Percentiles rank a stretch among this genome's conserved stretches.
Evolutionary conservation across 768 basidiomycete species (phyloP).

Genomic region (Boletus patriciae): DNA sequence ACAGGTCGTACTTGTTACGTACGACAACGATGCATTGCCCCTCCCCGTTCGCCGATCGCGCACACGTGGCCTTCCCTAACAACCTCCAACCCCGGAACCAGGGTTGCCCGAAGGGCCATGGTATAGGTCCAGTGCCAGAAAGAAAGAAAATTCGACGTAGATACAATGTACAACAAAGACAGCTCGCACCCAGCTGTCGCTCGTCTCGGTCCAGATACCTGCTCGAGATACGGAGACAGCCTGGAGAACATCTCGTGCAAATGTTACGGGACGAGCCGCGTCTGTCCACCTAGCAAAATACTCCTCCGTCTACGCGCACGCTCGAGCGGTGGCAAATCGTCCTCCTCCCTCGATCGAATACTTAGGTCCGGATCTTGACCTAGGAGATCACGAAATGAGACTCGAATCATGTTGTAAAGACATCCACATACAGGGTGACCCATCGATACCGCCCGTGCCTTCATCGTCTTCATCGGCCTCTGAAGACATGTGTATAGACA

Average conservation of each 20-base stretch:
- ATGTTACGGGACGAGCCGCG: slow-evolving; percentile 21
- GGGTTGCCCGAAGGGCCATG: no score
- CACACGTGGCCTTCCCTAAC: no score
- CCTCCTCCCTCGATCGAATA: slow-evolving; percentile 42
- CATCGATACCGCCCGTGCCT: slow-evolving; percentile 28
- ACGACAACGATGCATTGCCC: no score
- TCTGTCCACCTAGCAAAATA: slow-evolving; percentile 34
- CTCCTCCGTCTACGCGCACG: slow-evolving; percentile 56
- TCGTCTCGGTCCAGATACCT: neutral
- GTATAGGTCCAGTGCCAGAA: neutral
- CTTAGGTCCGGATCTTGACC: slow-evolving; percentile 30
- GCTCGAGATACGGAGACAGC: neutral
- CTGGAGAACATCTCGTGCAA: neutral
- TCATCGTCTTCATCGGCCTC: slow-evolving; percentile 31
- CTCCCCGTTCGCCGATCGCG: no score
- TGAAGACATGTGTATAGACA: slow-evolving; percentile 20
- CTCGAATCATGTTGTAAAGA: slow-evolving; percentile 5
- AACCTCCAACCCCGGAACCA: no score
- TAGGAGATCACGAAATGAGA: neutral
- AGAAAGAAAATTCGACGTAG: neutral
- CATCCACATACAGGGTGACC: slow-evolving; percentile 24
- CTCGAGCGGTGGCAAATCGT: slow-evolving; percentile 68
- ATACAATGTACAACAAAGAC: slow-evolving; percentile 6
- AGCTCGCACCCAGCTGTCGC: neutral
- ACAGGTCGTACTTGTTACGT: no score